Percentiles rank a stretch among this genome's conserved stretches.
Evolutionary conservation across 1,284 basidiomycete species (phyloP).

Genomic region (Chiua sp.): DNA sequence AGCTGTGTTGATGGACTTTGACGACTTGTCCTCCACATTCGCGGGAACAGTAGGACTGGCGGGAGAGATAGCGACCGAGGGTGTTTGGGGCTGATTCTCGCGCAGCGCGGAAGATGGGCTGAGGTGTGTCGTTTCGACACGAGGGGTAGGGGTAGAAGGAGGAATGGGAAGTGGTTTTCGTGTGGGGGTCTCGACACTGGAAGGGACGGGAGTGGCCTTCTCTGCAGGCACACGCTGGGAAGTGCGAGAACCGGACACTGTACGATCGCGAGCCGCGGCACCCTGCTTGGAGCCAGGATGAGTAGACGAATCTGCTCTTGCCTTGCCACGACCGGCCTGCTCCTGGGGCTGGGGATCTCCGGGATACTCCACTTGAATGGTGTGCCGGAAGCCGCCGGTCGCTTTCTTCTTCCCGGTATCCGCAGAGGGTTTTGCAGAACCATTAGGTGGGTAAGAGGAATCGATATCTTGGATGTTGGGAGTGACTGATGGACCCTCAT

Average conservation of each 20-base stretch:
- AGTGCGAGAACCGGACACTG: slow-evolving; percentile 19
- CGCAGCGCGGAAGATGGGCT: slow-evolving; percentile 27
- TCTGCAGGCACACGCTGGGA: slow-evolving; percentile 18
- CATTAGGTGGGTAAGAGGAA: slow-evolving; percentile 23
- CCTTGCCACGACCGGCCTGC: slow-evolving; percentile 26
- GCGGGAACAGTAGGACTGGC: slow-evolving; percentile 52
- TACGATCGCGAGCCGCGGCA: slow-evolving; percentile 18
- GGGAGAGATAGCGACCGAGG: slow-evolving; percentile 50
- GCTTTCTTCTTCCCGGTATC: slow-evolving; percentile 47
- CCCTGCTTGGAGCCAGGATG: slow-evolving; percentile 22
- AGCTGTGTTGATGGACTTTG: slow-evolving; percentile 35
- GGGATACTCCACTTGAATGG: slow-evolving; percentile 92
- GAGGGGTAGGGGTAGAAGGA: slow-evolving; percentile 24
- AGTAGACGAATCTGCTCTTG: slow-evolving; percentile 18
- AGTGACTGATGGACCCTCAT: slow-evolving; percentile 37
- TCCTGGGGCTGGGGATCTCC: slow-evolving; percentile 37
- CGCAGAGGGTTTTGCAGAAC: slow-evolving; percentile 27
- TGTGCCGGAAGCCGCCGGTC: slow-evolving; percentile 66
- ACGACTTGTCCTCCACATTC: slow-evolving; percentile 43
- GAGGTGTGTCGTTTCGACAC: slow-evolving; percentile 27
- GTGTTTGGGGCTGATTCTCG: slow-evolving; percentile 37
- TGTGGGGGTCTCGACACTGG: slow-evolving; percentile 1
- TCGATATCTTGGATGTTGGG: slow-evolving; percentile 27
- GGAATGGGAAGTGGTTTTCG: slow-evolving; percentile 31
- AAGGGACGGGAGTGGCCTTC: slow-evolving; percentile 15